Evolutionary conservation across 768 basidiomycete species (phyloP).

Genomic region (Ramaria sp.): DNA sequence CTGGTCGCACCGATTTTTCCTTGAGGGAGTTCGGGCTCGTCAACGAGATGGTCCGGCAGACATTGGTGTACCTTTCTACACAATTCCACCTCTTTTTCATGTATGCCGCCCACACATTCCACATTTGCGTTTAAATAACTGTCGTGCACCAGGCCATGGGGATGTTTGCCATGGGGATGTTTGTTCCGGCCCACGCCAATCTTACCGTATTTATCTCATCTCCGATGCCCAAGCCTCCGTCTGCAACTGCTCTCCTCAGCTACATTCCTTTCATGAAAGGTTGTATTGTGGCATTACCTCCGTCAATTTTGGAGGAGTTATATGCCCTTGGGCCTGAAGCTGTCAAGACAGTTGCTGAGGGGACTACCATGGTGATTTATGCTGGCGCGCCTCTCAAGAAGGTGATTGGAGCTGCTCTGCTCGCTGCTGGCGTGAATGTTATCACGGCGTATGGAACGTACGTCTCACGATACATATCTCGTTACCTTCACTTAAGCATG

Average conservation of each 20-base stretch:
- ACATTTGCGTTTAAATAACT: not conserved
- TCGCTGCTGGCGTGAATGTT: conserved; percentile 3
- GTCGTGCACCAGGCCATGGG: not conserved
- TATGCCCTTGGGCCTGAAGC: not conserved
- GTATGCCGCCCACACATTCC: not conserved
- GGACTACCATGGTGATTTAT: conserved; percentile 8
- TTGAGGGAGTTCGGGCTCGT: not conserved
- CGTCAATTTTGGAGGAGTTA: conserved; percentile 4
- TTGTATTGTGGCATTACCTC: not conserved
- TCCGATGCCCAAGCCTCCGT: not conserved
- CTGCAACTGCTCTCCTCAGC: not conserved
- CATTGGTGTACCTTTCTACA: not conserved
- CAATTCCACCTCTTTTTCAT: not conserved
- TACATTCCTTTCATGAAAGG: not conserved
- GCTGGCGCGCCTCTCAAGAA: conserved; percentile 12
- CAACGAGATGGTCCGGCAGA: not conserved
- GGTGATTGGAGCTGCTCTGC: conserved; percentile 7
- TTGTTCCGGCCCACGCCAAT: not conserved
- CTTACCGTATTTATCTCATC: not conserved
- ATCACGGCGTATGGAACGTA: conserved; percentile 10
- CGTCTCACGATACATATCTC: not conserved
- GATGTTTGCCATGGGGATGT: not conserved
- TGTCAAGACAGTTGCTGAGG: not conserved
- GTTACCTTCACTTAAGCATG: not conserved
- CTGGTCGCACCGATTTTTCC: conserved; percentile 1